Evolutionary conservation across 139 green algal species (phyloP), one percentile per base, ranked within the genome.

Genomic region (Dunaliella sp.): DNA sequence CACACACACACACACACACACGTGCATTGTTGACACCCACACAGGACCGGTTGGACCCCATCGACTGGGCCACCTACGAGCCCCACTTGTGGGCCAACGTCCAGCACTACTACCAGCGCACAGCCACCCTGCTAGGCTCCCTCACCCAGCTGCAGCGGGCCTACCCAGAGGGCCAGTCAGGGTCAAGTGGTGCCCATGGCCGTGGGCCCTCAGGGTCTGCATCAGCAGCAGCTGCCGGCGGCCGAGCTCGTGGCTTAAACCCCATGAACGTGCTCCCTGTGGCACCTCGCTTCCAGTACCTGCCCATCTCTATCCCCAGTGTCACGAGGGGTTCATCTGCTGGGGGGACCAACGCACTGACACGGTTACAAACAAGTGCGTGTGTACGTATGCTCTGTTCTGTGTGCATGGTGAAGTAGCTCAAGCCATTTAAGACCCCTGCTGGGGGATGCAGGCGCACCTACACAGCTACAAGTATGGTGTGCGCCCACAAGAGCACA

Each of bases 21-120:
- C n/a, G n/a, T n/a, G n/a, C n/a, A n/a, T n/a, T n/a, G n/a, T n/a
- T n/a, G n/a, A n/a, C n/a, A n/a, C 26, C 81, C 34, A 28, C 36
- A n/a, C 86, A 93, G 92, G 92, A 93, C 3, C 85, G 75, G 38
- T 93, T 99, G 73, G 97, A 99, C 87, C 97, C 97, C 72, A 99
- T 99, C 73, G 97, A 99, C 87, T 99, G 97, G 97, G 97, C 97
- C 33, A 99, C 96, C 38, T 99, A 99, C 88, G 96, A 99, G 90
- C 90, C 92, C 0, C 94, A 98, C 90, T 87, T 99, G 12, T 98
- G 96, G 94, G 48, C 82, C 65, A 96, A 96, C 87, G 92, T 94
- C 77, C 80, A 88, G 24, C 80, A 85, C 1, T 97, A 93, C 88
- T 95, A 94, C 87, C 81, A 91, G 37, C 85, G 95, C 33, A 87